phyloP scores from a whole-genome alignment of 176 grass and related monocot genomes.

The Oryza meridionalis region DNA sequence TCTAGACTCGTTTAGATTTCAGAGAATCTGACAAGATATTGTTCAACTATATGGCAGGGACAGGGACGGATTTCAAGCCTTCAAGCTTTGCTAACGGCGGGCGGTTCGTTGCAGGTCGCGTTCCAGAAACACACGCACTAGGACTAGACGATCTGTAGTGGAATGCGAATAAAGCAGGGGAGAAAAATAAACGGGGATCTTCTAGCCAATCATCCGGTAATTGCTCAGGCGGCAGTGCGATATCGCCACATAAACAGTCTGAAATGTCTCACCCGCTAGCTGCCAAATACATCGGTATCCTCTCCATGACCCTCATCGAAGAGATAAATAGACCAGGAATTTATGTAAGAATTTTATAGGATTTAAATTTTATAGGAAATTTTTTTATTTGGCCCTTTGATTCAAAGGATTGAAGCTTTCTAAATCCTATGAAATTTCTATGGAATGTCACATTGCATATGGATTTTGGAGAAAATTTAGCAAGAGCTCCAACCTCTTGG shows the following conservation, averaged over 20 bases:
- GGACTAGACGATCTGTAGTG: neutral
- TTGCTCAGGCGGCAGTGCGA: neutral
- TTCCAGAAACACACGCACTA: neutral
- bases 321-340: too few relatives aligned
- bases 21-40: neutral
- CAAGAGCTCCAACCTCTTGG: too few relatives aligned
- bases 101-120: neutral
- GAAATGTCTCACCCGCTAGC: neutral
- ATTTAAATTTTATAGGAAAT: too few relatives aligned
- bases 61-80: neutral
- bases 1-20: neutral
- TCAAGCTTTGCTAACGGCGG: neutral
- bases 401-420: too few relatives aligned
- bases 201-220: neutral
- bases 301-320: neutral
- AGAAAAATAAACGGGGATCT: neutral
- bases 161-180: conserved; percentile 9
- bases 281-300: neutral
- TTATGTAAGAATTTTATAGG: too few relatives aligned
- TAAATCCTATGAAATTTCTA: too few relatives aligned
- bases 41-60: neutral
- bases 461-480: too few relatives aligned
- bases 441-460: too few relatives aligned
- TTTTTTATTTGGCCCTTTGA: too few relatives aligned
- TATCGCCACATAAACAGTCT: neutral